These are phyloP conservation scores for Zarea fungicola DNA, from an alignment of 2,329 filamentous ascomycete species.

Conservation along the genomic window DNA sequence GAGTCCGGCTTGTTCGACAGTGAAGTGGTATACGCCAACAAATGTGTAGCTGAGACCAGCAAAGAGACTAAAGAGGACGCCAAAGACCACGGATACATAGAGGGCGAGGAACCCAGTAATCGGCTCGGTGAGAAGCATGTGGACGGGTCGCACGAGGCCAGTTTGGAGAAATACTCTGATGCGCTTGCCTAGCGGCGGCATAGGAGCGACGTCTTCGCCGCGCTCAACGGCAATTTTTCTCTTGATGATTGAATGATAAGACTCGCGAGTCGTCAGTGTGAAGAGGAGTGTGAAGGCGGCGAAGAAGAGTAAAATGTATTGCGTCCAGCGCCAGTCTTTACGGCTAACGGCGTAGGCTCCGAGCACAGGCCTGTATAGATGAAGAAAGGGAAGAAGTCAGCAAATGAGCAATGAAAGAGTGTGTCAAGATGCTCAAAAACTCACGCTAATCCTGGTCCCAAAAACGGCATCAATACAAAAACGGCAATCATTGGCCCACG, in stretches of 20 bases:
- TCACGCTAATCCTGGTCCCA: constrained; percentile 48
- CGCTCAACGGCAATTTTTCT: constrained; percentile 32
- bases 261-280: constrained; percentile 44
- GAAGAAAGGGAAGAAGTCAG: background rate
- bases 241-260: constrained; percentile 49
- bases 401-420: background rate
- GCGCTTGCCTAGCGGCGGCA: constrained; percentile 20
- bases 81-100: constrained; percentile 47
- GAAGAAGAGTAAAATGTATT: constrained; percentile 47
- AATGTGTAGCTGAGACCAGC: constrained; percentile 47
- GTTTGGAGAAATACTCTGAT: constrained; percentile 33
- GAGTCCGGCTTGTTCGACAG: constrained; percentile 35
- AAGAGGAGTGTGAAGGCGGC: constrained; percentile 30
- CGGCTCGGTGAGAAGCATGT: constrained; percentile 58
- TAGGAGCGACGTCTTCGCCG: constrained; percentile 22
- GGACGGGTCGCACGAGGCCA: constrained; percentile 45
- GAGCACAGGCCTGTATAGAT: constrained; percentile 36
- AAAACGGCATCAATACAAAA: constrained; percentile 46
- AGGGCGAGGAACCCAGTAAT: constrained; percentile 53
- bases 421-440: too few relatives aligned
- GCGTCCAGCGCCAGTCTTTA: constrained; percentile 49
- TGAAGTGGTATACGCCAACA: constrained; percentile 38
- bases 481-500: constrained; percentile 39
- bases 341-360: constrained; percentile 42
- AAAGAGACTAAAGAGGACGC: constrained; percentile 49